These are phyloP conservation scores for Taphrina deformans DNA, from an alignment of 1,139 yeast genomes.

Conservation along the genomic window DNA sequence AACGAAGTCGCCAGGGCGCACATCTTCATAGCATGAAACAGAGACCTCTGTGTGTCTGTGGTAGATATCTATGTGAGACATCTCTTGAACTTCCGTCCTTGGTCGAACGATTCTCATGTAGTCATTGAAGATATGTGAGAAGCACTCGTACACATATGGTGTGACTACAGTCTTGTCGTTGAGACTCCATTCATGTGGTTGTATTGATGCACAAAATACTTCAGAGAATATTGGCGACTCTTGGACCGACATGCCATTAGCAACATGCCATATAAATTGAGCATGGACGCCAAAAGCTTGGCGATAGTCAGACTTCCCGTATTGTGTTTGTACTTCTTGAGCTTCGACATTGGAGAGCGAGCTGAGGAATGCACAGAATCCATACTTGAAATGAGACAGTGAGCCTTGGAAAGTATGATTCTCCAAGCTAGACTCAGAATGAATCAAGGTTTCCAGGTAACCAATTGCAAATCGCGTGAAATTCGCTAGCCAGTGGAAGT, in stretches of 20 bases:
- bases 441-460: neutral
- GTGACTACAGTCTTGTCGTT: neutral
- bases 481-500: neutral
- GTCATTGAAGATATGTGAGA: constrained; percentile 1
- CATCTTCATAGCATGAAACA: neutral
- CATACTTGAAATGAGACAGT: neutral
- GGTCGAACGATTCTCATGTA: neutral
- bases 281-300: neutral
- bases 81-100: neutral
- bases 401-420: neutral
- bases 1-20: neutral
- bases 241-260: neutral
- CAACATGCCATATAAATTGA: neutral
- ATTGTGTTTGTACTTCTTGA: neutral
- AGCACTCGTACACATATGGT: constrained; percentile 3
- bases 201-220: neutral
- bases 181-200: neutral
- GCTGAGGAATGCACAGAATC: neutral
- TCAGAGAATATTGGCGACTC: neutral
- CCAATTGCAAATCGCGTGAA: neutral
- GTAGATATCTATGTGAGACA: neutral
- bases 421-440: neutral
- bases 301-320: neutral
- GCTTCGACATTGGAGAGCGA: neutral
- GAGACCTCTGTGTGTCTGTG: neutral